Base-by-base conservation (phyloP, 768 basidiomycete species). In the Podaxis sp. region DNA sequence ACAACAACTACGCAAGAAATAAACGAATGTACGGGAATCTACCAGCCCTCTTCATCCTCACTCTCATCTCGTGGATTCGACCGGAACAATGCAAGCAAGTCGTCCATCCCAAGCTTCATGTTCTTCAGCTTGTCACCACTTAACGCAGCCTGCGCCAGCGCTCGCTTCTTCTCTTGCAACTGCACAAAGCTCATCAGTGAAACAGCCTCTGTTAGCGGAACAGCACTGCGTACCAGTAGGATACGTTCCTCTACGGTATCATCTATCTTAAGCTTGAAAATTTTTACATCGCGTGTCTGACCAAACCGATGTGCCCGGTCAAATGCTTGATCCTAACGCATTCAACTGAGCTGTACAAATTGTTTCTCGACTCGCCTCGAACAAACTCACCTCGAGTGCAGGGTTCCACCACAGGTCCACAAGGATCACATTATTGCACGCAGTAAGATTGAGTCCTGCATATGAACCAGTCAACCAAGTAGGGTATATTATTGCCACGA, bases 371-470 rank as follows among this genome's bases (percentile, higher is more conserved):
- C 68, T 62, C 62, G 65, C 51, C 66, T 66, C 61, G 24, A 52
- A 24, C 13, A 11, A 61, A 70, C 82, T 65, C 66, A 90, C 89
- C 75, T 93, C 91, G 3, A 93, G 79, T 0, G 91, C 93, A 9
- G 93, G 92, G 72, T 94, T 91, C 94, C 96, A 98, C 95, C 96
- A 98, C 63, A 95, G 76, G 72, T 97, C 96, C 60, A 94, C 84
- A 2, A 98, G 82, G 66, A 98, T 90, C 41, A 98, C 95, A 66
- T 96, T 93, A 72, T 95, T 96, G 75, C 96, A 98, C 40, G 87
- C 89, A 0, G 94, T 94, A 68, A 98, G 72, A 71, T 98, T 97
- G 50, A 98, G 83, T 50, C 94, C 94, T 87, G 66, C 49, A 22
- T 57, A 64, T 27, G 17, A 54, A 43, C 17, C 57, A 46, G 54